A percentile compares a stretch with the other conserved stretches of the same genome.
These are phyloP conservation scores for Penicillium sp. DNA, from an alignment of 2,329 filamentous ascomycete genomes.

Conservation along the genomic window DNA sequence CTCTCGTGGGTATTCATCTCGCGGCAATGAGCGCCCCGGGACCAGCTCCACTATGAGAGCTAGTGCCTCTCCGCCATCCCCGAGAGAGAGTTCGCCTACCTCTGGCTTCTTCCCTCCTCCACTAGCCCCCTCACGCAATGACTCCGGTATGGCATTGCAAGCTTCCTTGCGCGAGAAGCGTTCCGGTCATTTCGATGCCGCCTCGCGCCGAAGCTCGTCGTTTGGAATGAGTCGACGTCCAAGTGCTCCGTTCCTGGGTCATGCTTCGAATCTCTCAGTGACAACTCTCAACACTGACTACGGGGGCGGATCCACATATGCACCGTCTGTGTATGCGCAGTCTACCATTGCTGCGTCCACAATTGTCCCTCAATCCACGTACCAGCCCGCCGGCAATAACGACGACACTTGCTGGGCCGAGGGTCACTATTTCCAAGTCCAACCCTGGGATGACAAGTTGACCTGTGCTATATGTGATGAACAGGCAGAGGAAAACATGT, in stretches of 20 bases:
- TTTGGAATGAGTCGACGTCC: constrained; percentile 71
- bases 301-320: constrained; percentile 43
- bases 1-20: constrained; percentile 42
- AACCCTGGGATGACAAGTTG: constrained; percentile 43
- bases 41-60: constrained; percentile 61
- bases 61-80: constrained; percentile 54
- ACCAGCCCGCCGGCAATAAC: constrained; percentile 40
- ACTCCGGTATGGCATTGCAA: constrained; percentile 85
- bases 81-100: constrained; percentile 65
- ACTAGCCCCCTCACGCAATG: constrained; percentile 74
- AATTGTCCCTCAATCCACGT: constrained; percentile 46
- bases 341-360: constrained; percentile 52
- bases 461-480: constrained; percentile 51
- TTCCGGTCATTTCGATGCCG: constrained; percentile 83
- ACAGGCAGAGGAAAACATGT: constrained; percentile 58
- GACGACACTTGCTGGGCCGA: constrained; percentile 47
- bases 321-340: constrained; percentile 50
- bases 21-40: constrained; percentile 64
- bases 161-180: constrained; percentile 88
- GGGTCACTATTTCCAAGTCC: constrained; percentile 49
- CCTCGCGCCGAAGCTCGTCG: constrained; percentile 85
- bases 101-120: constrained; percentile 77
- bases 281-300: constrained; percentile 44
- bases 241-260: constrained; percentile 69
- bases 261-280: constrained; percentile 50